Evolutionary conservation across 2,329 filamentous ascomycete species (phyloP).

Genomic region (Clathrospora elynae): DNA sequence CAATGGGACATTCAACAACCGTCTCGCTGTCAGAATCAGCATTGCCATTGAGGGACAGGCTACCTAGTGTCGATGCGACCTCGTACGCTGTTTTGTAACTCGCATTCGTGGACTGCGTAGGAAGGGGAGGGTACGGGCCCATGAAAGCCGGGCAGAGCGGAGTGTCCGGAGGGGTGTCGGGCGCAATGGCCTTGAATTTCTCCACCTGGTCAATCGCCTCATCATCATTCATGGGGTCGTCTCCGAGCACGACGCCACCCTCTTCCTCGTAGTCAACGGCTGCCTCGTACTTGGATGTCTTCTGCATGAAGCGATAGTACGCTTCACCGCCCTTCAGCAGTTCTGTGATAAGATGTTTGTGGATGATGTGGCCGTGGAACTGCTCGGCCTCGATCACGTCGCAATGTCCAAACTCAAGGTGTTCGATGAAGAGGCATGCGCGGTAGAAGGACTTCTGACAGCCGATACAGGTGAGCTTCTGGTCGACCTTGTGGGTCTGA

Average conservation of each 20-base stretch:
- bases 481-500: constrained; percentile 56
- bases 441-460: constrained; percentile 56
- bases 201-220: constrained; percentile 24
- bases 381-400: constrained; percentile 48
- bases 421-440: constrained; percentile 57
- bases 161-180: constrained; percentile 16
- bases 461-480: constrained; percentile 59
- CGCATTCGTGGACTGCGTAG: constrained; percentile 7
- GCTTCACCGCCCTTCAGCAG: constrained; percentile 28
- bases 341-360: constrained; percentile 55
- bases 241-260: constrained; percentile 29
- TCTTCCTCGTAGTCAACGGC: constrained; percentile 36
- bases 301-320: constrained; percentile 34
- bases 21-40: constrained; percentile 15
- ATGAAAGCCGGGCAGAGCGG: background rate
- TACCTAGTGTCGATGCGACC: constrained; percentile 15
- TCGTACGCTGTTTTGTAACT: constrained; percentile 4
- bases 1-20: constrained; percentile 8
- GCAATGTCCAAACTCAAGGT: constrained; percentile 62
- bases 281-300: constrained; percentile 37
- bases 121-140: constrained; percentile 30
- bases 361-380: constrained; percentile 56
- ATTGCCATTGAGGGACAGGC: constrained; percentile 23
- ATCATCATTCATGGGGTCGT: constrained; percentile 24
- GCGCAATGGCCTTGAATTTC: constrained; percentile 36